phyloP scores from a whole-genome alignment of 2,329 filamentous ascomycete genomes.

The Cylindrodendrum hubeiense region DNA sequence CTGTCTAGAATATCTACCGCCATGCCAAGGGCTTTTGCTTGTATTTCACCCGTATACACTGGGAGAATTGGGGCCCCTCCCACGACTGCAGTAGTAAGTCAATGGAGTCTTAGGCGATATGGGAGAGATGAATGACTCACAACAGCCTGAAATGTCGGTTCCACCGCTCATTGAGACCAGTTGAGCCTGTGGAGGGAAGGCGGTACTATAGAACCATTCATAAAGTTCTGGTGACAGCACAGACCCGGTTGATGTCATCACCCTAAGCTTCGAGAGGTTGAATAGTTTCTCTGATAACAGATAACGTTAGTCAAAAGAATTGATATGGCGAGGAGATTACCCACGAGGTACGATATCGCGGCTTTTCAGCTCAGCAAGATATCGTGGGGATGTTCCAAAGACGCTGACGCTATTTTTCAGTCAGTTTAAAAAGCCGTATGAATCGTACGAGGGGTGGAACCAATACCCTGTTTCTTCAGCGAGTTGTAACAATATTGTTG shows the following conservation, averaged over 20 bases:
- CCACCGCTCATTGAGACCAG: constrained; percentile 24
- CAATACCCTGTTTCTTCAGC: constrained; percentile 16
- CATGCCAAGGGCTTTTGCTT: constrained; percentile 29
- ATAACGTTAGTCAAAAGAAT: background rate
- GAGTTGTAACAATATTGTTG: constrained; percentile 11
- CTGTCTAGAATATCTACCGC: constrained; percentile 25
- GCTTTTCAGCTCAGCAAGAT: constrained; percentile 8
- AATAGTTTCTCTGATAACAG: constrained; percentile 2
- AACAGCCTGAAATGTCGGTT: constrained; percentile 19
- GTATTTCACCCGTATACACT: constrained; percentile 24
- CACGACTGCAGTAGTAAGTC: constrained; percentile 7
- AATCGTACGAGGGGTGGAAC: no score
- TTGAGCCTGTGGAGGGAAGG: background rate
- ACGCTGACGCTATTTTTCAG: background rate
- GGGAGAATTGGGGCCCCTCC: constrained; percentile 20
- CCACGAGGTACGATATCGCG: constrained; percentile 10
- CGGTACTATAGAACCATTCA: constrained; percentile 18
- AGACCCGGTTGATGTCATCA: constrained; percentile 19
- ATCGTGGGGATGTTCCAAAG: constrained; percentile 20
- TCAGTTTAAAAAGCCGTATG: no score
- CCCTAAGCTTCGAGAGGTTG: constrained; percentile 1
- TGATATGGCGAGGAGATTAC: background rate
- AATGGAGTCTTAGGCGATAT: background rate
- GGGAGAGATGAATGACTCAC: constrained; percentile 5
- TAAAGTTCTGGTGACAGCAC: constrained; percentile 8